phyloP scores from a whole-genome alignment of 2,329 filamentous ascomycete genomes.

The Claviceps fusiformis region DNA sequence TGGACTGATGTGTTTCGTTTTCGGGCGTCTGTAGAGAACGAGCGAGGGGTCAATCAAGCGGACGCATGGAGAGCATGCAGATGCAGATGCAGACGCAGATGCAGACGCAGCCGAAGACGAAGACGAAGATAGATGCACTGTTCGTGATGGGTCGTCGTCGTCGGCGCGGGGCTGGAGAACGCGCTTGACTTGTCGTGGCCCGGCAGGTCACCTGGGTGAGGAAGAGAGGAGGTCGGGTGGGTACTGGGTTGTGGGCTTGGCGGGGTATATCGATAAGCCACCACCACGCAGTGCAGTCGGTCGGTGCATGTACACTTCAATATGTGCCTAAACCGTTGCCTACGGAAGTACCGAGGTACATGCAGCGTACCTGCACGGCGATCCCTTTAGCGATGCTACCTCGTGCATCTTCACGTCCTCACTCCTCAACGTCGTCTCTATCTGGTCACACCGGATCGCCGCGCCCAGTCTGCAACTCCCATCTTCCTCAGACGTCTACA shows the following conservation, averaged over 20 bases:
- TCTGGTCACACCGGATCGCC: too few relatives aligned
- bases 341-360: too few relatives aligned
- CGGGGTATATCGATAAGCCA: constrained; percentile 10
- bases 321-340: too few relatives aligned
- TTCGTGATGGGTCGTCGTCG: not conserved
- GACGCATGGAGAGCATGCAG: not conserved
- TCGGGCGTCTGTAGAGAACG: not conserved
- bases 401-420: too few relatives aligned
- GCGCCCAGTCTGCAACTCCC: too few relatives aligned
- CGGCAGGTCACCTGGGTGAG: not conserved
- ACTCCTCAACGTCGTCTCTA: too few relatives aligned
- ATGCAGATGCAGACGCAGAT: not conserved
- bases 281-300: not conserved
- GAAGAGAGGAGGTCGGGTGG: not conserved
- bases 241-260: not conserved
- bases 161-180: not conserved
- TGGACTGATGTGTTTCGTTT: not conserved
- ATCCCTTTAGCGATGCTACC: too few relatives aligned
- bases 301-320: too few relatives aligned
- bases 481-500: too few relatives aligned
- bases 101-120: not conserved
- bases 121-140: not conserved
- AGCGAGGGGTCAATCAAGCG: constrained; percentile 4
- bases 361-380: too few relatives aligned
- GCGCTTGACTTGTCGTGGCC: not conserved